Evolutionary conservation across 805 yeast genomes (phyloP).

Genomic region (Starmerella stigmatis): DNA sequence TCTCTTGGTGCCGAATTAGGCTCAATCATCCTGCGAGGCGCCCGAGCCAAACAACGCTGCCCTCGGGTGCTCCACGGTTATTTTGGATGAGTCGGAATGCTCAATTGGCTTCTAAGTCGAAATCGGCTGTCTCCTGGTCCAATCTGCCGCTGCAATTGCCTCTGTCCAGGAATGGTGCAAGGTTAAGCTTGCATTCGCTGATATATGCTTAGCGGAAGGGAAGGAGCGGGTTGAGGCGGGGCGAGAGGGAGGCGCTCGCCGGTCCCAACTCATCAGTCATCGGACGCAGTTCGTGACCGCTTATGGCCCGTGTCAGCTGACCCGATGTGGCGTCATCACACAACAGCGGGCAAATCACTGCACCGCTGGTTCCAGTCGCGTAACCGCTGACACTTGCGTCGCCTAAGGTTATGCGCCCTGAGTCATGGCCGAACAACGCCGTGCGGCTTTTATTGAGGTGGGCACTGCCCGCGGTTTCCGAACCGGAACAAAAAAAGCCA

Average conservation of each 20-base stretch:
- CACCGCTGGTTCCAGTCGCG: too few relatives aligned
- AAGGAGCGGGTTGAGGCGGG: too few relatives aligned
- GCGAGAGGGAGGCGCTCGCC: not conserved
- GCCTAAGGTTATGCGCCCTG: too few relatives aligned
- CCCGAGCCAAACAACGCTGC: not conserved
- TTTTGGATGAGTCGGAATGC: not conserved
- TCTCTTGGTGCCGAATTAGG: not conserved
- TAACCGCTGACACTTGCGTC: too few relatives aligned
- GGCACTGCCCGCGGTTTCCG: too few relatives aligned
- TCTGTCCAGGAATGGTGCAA: not conserved
- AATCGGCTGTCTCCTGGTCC: not conserved
- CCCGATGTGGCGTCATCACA: constrained; percentile 3
- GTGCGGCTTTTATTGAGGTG: too few relatives aligned
- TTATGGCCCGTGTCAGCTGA: constrained; percentile 1
- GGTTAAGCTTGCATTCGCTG: not conserved
- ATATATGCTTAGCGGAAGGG: constrained; percentile 3
- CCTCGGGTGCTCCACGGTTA: not conserved
- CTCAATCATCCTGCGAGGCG: constrained; percentile 1
- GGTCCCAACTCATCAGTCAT: constrained; percentile 8
- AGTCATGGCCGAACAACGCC: too few relatives aligned
- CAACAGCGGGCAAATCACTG: not conserved
- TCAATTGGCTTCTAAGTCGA: not conserved
- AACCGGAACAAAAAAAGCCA: too few relatives aligned
- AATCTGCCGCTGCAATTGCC: not conserved
- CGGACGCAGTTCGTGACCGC: not conserved